Evolutionary conservation across 768 basidiomycete species (phyloP).

Genomic region (Lentinus brumalis): DNA sequence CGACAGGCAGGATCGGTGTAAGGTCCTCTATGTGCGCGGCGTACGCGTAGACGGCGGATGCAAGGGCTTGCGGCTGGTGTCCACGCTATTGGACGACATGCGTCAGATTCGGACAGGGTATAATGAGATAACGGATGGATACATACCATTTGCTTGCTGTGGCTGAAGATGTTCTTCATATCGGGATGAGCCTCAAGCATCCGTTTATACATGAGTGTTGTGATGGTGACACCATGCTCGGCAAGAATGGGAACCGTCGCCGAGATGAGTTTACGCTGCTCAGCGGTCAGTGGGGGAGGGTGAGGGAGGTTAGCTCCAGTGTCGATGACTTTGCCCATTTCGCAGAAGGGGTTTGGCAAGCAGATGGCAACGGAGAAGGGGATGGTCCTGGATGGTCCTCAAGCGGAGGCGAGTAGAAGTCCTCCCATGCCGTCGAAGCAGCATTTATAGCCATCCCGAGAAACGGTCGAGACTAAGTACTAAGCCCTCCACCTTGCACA

Average conservation of each 20-base stretch:
- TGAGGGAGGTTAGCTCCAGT: conserved; percentile 17
- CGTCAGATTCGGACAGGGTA: background rate
- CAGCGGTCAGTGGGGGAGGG: conserved; percentile 23
- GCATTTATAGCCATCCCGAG: too few relatives aligned
- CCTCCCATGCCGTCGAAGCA: too few relatives aligned
- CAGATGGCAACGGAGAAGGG: too few relatives aligned
- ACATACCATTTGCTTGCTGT: conserved; percentile 24
- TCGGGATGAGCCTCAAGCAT: conserved; percentile 24
- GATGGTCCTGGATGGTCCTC: too few relatives aligned
- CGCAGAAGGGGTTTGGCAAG: too few relatives aligned
- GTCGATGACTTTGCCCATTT: background rate
- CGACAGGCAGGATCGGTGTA: conserved; percentile 24
- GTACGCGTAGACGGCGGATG: conserved; percentile 23
- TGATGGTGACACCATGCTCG: conserved; percentile 25
- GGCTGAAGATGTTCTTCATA: conserved; percentile 27
- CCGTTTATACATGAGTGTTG: conserved; percentile 24
- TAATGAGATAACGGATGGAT: background rate
- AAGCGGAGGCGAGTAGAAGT: too few relatives aligned
- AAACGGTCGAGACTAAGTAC: too few relatives aligned
- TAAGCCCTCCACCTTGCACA: too few relatives aligned
- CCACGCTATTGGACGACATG: conserved; percentile 11
- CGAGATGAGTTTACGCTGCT: conserved; percentile 25
- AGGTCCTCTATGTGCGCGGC: conserved; percentile 27
- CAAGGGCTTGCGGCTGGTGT: conserved; percentile 25
- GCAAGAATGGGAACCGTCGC: conserved; percentile 23